Percentiles rank a stretch among this genome's conserved stretches.
These are phyloP conservation scores for Spiraea crenata DNA, from an alignment of 331 rosid species.

Conservation along the genomic window DNA sequence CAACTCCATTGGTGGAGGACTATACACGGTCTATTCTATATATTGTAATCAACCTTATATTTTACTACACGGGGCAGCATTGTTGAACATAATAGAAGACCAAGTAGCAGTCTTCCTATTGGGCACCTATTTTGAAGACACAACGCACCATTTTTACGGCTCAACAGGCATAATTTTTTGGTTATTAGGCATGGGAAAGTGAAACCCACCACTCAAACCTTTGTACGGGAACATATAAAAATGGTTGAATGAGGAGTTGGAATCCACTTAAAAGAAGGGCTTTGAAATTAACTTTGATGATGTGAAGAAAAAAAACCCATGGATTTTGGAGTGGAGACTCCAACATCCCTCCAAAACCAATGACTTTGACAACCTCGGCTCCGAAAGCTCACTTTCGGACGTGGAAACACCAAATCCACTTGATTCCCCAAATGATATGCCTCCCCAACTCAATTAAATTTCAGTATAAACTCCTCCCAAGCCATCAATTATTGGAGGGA, in stretches of 20 bases:
- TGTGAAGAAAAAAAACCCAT: constrained; percentile 41
- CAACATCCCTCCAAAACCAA: constrained; percentile 54
- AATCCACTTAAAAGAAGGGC: constrained; percentile 76
- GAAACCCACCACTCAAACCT: constrained; percentile 33
- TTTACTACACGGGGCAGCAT: no score
- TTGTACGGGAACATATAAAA: constrained; percentile 52
- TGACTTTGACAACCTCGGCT: constrained; percentile 50
- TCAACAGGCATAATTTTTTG: constrained; percentile 27
- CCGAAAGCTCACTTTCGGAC: constrained; percentile 64
- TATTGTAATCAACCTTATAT: no score
- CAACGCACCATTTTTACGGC: constrained; percentile 23
- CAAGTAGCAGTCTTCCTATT: constrained; percentile 20
- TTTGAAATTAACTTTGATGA: constrained; percentile 20
- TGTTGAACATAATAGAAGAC: no score
- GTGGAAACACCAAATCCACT: constrained; percentile 93
- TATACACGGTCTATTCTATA: constrained; percentile 6
- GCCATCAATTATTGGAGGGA: constrained; percentile 69
- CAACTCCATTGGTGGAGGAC: constrained; percentile 6
- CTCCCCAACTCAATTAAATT: constrained; percentile 54
- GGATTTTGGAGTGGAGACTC: constrained; percentile 60
- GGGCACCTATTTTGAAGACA: constrained; percentile 47
- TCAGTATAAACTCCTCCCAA: constrained; percentile 18
- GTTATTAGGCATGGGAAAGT: constrained; percentile 58
- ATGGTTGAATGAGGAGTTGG: constrained; percentile 95
- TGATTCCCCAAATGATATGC: constrained; percentile 40